These are phyloP conservation scores for Hymenoscyphus albidus DNA, from an alignment of 2,329 filamentous ascomycete species.

Conservation along the genomic window DNA sequence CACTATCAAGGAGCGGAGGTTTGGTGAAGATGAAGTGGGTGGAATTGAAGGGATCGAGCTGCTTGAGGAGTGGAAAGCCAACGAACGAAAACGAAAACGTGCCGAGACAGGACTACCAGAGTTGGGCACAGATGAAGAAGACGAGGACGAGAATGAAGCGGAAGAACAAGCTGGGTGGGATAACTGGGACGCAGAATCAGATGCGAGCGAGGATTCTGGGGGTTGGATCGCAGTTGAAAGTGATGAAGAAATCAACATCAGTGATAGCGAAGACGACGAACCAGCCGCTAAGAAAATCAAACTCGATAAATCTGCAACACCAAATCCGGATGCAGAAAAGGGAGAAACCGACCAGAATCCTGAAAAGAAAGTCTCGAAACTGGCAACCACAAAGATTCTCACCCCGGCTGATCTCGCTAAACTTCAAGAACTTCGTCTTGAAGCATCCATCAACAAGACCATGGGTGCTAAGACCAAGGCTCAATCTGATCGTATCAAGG, in stretches of 20 bases:
- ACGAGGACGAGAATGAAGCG: conserved; percentile 52
- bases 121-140: conserved; percentile 57
- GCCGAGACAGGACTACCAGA: conserved; percentile 65
- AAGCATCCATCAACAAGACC: conserved; percentile 66
- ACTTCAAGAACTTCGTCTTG: conserved; percentile 78
- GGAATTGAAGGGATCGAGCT: conserved; percentile 90
- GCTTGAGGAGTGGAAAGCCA: conserved; percentile 88
- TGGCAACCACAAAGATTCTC: conserved; percentile 90
- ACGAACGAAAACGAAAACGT: conserved; percentile 72
- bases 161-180: conserved; percentile 29
- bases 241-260: conserved; percentile 74
- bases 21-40: conserved; percentile 75
- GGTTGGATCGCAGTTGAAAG: conserved; percentile 91
- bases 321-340: conserved; percentile 38
- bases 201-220: conserved; percentile 65
- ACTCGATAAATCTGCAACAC: conserved; percentile 38
- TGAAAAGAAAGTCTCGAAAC: conserved; percentile 56
- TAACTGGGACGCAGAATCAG: conserved; percentile 38
- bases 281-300: conserved; percentile 64
- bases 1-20: conserved; percentile 70
- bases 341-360: conserved; percentile 40
- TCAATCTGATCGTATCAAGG: conserved; percentile 37
- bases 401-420: conserved; percentile 96
- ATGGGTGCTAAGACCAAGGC: conserved; percentile 45
- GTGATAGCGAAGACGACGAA: conserved; percentile 71